These are phyloP conservation scores for Symmetrospora coprosmae DNA, from an alignment of 768 basidiomycete genomes.

Conservation along the genomic window DNA sequence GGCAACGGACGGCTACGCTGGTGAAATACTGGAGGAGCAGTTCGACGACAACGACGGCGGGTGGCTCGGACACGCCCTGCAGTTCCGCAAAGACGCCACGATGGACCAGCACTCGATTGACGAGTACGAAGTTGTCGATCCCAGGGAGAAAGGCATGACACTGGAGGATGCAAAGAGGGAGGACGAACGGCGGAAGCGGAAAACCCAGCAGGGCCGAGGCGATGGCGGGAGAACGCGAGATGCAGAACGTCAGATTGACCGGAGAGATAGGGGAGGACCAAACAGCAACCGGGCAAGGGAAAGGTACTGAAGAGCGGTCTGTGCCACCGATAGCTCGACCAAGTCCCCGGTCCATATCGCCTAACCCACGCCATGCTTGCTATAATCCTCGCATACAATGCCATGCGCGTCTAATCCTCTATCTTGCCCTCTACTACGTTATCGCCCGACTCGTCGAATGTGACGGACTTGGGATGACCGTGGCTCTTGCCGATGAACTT, in stretches of 20 bases:
- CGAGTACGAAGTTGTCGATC: slow-evolving; percentile 28
- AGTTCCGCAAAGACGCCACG: slow-evolving; percentile 33
- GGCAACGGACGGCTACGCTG: slow-evolving; percentile 10
- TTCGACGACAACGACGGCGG: slow-evolving; percentile 26
- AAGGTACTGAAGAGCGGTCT: too few relatives aligned
- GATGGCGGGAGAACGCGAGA: neutral
- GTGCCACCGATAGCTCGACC: too few relatives aligned
- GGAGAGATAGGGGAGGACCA: neutral
- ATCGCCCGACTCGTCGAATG: slow-evolving; percentile 28
- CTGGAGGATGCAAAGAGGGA: slow-evolving; percentile 24
- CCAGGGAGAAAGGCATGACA: slow-evolving; percentile 18
- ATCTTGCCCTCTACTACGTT: slow-evolving; percentile 18
- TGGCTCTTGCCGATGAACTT: slow-evolving; percentile 30
- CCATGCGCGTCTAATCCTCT: neutral
- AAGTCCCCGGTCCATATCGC: too few relatives aligned
- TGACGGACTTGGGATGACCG: slow-evolving; percentile 24
- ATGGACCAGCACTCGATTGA: slow-evolving; percentile 22
- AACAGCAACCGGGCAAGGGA: neutral
- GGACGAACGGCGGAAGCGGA: slow-evolving; percentile 17
- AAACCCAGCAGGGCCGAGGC: slow-evolving; percentile 3
- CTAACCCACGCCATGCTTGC: too few relatives aligned
- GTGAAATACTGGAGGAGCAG: slow-evolving; percentile 28
- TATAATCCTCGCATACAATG: neutral
- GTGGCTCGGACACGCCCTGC: slow-evolving; percentile 28
- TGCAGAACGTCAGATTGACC: slow-evolving; percentile 1